A percentile compares a stretch with the other conserved stretches of the same genome.
Evolutionary conservation across 2,329 filamentous ascomycete species (phyloP).

Genomic region (Dactylellina parvicollis): DNA sequence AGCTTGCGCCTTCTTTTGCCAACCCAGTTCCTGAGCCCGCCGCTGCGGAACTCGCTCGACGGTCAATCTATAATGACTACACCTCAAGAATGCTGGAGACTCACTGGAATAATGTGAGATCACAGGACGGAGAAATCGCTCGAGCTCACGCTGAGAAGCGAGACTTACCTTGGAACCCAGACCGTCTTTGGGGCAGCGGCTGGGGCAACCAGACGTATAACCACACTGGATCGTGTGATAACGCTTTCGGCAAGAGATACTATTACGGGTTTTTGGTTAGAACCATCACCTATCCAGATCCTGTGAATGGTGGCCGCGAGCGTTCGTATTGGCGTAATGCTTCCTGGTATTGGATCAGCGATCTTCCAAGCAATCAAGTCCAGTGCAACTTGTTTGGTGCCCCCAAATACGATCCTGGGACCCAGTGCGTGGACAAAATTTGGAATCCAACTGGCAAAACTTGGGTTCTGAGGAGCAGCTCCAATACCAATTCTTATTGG

Average conservation of each 20-base stretch:
- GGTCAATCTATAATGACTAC: conserved; percentile 20
- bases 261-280: conserved; percentile 23
- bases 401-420: conserved; percentile 29
- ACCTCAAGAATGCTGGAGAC: background rate
- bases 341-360: background rate
- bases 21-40: conserved; percentile 16
- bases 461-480: conserved; percentile 28
- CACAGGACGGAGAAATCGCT: background rate
- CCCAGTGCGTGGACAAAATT: conserved; percentile 31
- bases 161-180: conserved; percentile 21
- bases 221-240: conserved; percentile 1
- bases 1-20: conserved; percentile 4
- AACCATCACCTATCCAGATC: conserved; percentile 24
- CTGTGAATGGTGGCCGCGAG: conserved; percentile 1
- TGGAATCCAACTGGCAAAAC: conserved; percentile 25
- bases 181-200: conserved; percentile 18
- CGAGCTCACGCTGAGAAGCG: background rate
- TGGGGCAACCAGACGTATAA: conserved; percentile 14
- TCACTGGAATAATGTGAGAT: conserved; percentile 20
- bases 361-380: conserved; percentile 1
- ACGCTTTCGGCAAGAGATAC: background rate
- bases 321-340: conserved; percentile 20
- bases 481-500: conserved; percentile 29
- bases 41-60: background rate
- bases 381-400: conserved; percentile 22